Base-by-base conservation (phyloP, 2,329 filamentous ascomycete species). In the Aspergillus neoniger region DNA sequence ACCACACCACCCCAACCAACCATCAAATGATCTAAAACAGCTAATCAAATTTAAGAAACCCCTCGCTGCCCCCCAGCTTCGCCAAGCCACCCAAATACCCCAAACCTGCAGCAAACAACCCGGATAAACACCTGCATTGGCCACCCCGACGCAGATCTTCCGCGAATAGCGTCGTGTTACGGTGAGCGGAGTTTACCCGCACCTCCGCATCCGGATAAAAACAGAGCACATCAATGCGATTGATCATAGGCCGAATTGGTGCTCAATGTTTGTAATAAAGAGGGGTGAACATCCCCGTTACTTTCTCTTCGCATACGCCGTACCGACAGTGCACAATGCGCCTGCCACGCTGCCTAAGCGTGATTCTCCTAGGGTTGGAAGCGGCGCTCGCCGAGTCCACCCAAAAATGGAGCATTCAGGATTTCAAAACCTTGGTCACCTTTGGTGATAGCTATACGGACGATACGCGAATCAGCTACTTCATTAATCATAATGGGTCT, bases 361-460 rank as follows among this genome's bases (percentile, higher is more conserved):
- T 52, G 9, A 4, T 56, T 5, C 41, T 57, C 57, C 25, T 57
- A 9, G 41, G 17, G n/a, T 10, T 61, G 8, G 57, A 56, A 17
- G 19, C 43, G 19, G 19, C 55, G 1, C 38, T 57, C 23, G 60
- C 64, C 1, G 30, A 51, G 23, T 60, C 64, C 3, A 19, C n/a
- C 4, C 50, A 50, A 3, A 39, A 53, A 17, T 65, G 62, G 63
- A 57, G 55, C 1, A 57, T 41, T 1, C 19, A 12, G 32, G 78
- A 80, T 39, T 86, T 91, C 70, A 81, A 85, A 28, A 88, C 85
- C 14, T 41, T 61, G 12, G 47, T 65, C 12, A 61, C 86, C 0
- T 92, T 92, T 70, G 89, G 90, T 12, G 88, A 92, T 73, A 91
- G 88, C 74, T 92, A 89, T 70, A 91, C 89, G 0, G 91, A 93